phyloP scores from a whole-genome alignment of 1,284 basidiomycete genomes.

The Ustilago nuda region DNA sequence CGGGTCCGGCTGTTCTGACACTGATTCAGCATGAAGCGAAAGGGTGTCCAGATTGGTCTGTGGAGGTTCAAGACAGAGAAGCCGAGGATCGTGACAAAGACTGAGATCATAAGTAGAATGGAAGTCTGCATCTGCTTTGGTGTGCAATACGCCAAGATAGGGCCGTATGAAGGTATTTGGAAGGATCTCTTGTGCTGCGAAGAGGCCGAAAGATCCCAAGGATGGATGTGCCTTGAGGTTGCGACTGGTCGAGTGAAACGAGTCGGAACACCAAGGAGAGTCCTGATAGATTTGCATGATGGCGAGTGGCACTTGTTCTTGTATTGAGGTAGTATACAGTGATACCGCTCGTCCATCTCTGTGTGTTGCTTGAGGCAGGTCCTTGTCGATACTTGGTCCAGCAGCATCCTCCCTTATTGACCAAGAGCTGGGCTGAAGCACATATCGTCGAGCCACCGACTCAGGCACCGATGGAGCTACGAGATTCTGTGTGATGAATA shows the following conservation, averaged over 20 bases:
- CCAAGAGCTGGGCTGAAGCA: constrained; percentile 17
- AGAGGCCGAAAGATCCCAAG: constrained; percentile 83
- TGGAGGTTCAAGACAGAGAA: neutral
- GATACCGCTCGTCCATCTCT: constrained; percentile 11
- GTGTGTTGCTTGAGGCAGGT: constrained; percentile 34
- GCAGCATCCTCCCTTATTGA: neutral
- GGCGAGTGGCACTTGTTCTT: constrained; percentile 18
- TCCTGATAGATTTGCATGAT: constrained; percentile 20
- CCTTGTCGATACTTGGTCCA: neutral
- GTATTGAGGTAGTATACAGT: constrained; percentile 23
- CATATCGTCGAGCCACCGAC: constrained; percentile 20
- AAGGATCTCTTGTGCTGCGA: constrained; percentile 79
- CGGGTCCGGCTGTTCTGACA: constrained; percentile 7
- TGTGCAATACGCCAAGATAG: constrained; percentile 86
- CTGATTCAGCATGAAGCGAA: neutral
- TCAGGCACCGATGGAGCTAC: constrained; percentile 25
- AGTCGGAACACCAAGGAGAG: constrained; percentile 30
- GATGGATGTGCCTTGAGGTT: constrained; percentile 76
- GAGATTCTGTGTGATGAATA: constrained; percentile 40
- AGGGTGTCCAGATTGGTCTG: neutral
- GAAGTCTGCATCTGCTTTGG: constrained; percentile 74
- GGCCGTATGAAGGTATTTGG: constrained; percentile 79
- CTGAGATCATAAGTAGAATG: constrained; percentile 83
- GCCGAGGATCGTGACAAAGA: constrained; percentile 27
- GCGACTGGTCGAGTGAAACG: constrained; percentile 34